Percentiles rank a stretch among this genome's conserved stretches.
phyloP scores from a whole-genome alignment of 176 grass and related monocot species.

The Pontederia paniculata region DNA sequence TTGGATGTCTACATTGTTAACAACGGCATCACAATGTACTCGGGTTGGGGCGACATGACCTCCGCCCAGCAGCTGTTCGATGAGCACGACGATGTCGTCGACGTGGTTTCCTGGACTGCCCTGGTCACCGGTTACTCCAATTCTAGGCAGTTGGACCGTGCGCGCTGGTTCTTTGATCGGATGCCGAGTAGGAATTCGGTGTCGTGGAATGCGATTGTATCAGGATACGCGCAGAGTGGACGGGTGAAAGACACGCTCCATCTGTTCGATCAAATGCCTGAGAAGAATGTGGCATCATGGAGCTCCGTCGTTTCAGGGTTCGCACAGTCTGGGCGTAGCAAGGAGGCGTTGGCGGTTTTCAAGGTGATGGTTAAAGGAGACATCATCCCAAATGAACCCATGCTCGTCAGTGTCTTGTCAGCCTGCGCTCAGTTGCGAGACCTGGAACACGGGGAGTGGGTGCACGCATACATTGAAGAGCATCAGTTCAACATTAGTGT shows the following conservation, averaged over 20 bases:
- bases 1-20: slow-evolving; percentile 17
- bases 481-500: slow-evolving; percentile 24
- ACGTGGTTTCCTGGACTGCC: slow-evolving; percentile 24
- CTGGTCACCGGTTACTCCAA: slow-evolving; percentile 20
- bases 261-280: slow-evolving; percentile 18
- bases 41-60: slow-evolving; percentile 7
- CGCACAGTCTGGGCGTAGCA: slow-evolving; percentile 5
- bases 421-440: slow-evolving; percentile 33
- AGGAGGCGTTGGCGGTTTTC: slow-evolving; percentile 14
- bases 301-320: slow-evolving; percentile 22
- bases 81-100: slow-evolving; percentile 2
- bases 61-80: slow-evolving; percentile 19
- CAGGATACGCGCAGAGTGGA: slow-evolving; percentile 9
- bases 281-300: slow-evolving; percentile 18
- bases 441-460: slow-evolving; percentile 28
- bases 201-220: slow-evolving; percentile 20
- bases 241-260: neutral
- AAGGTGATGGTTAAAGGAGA: slow-evolving; percentile 4
- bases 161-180: slow-evolving; percentile 17
- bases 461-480: slow-evolving; percentile 23
- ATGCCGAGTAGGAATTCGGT: slow-evolving; percentile 13
- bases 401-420: slow-evolving; percentile 27
- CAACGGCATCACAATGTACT: slow-evolving; percentile 23
- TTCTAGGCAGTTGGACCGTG: slow-evolving; percentile 5
- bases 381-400: slow-evolving; percentile 12